phyloP scores from a whole-genome alignment of 73 alveolate species.

The Strombidium stylifer region DNA sequence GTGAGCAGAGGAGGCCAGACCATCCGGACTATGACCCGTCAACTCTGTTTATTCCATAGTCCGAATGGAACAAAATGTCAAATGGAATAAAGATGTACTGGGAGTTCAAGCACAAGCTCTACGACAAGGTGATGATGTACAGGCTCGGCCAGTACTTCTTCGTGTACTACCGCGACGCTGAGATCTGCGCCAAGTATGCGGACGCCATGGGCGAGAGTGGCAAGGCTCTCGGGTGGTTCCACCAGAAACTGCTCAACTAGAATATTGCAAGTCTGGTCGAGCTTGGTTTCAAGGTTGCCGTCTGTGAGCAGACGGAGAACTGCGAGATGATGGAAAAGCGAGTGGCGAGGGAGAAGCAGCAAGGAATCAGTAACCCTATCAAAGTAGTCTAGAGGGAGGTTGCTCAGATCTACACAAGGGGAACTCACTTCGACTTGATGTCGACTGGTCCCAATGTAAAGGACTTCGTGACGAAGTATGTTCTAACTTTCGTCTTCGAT shows the following conservation, averaged over 20 bases:
- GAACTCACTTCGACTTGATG: conserved; percentile 49
- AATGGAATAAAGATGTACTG: conserved; percentile 77
- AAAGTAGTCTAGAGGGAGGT: conserved; percentile 64
- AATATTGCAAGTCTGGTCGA: conserved; percentile 58
- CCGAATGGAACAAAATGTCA: conserved; percentile 54
- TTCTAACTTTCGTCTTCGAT: conserved; percentile 16
- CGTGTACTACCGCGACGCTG: conserved; percentile 33
- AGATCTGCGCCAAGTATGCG: conserved; percentile 7
- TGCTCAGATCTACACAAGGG: conserved; percentile 60
- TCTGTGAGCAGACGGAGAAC: conserved; percentile 68
- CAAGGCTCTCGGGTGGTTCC: conserved; percentile 60
- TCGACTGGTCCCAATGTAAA: conserved; percentile 14
- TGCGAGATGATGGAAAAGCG: conserved; percentile 23
- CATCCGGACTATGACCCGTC: conserved; percentile 82
- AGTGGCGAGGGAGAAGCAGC: conserved; percentile 33
- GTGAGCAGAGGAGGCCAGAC: conserved; percentile 60
- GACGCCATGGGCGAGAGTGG: conserved; percentile 10
- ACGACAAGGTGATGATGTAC: conserved; percentile 67
- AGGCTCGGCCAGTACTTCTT: conserved; percentile 65
- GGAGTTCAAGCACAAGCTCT: conserved; percentile 67
- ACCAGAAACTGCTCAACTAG: conserved; percentile 48
- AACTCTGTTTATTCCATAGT: conserved; percentile 66
- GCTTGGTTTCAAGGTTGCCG: conserved; percentile 58
- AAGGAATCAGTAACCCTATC: not conserved
- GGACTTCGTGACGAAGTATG: conserved; percentile 64